A percentile compares a stretch with the other conserved stretches of the same genome.
Evolutionary conservation across 768 basidiomycete genomes (phyloP).

Genomic region (Boletus pseudo-olivaceus): DNA sequence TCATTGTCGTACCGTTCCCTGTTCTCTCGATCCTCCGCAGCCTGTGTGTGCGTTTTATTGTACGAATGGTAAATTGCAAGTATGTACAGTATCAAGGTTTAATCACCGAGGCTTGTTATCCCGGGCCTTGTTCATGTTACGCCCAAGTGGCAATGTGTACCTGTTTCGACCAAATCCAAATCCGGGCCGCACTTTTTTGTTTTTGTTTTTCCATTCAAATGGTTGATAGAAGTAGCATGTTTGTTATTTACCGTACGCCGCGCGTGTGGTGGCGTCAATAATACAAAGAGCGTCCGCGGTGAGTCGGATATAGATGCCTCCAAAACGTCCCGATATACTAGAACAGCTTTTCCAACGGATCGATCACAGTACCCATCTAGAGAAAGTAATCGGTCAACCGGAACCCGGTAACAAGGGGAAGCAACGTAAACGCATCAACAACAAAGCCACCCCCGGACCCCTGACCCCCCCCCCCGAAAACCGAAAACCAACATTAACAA

Average conservation of each 20-base stretch:
- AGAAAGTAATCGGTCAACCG: slow-evolving; percentile 6
- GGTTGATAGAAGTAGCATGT: not conserved
- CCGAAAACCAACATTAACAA: too few species aligned
- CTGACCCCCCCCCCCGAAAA: too few species aligned
- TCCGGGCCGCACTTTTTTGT: not conserved
- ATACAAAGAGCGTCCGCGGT: not conserved
- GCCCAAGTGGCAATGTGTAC: not conserved
- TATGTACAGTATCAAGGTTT: slow-evolving; percentile 2
- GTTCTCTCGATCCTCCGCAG: not conserved
- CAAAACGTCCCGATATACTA: slow-evolving; percentile 9
- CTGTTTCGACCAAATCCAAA: not conserved
- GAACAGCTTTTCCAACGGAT: slow-evolving; percentile 58
- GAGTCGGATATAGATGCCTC: slow-evolving; percentile 1
- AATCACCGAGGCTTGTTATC: slow-evolving; percentile 14
- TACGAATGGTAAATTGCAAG: not conserved
- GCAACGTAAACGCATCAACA: not conserved
- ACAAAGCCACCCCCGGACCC: not conserved
- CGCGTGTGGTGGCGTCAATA: not conserved
- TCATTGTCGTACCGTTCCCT: not conserved
- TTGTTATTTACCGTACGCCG: not conserved
- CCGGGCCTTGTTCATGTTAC: slow-evolving; percentile 4
- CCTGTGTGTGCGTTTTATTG: not conserved
- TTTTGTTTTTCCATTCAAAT: not conserved
- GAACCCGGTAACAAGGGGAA: not conserved
- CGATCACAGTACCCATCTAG: slow-evolving; percentile 71